A percentile compares a stretch with the other conserved stretches of the same genome.
Evolutionary conservation across 2,329 filamentous ascomycete genomes (phyloP).

Genomic region (Aureobasidium sp.): DNA sequence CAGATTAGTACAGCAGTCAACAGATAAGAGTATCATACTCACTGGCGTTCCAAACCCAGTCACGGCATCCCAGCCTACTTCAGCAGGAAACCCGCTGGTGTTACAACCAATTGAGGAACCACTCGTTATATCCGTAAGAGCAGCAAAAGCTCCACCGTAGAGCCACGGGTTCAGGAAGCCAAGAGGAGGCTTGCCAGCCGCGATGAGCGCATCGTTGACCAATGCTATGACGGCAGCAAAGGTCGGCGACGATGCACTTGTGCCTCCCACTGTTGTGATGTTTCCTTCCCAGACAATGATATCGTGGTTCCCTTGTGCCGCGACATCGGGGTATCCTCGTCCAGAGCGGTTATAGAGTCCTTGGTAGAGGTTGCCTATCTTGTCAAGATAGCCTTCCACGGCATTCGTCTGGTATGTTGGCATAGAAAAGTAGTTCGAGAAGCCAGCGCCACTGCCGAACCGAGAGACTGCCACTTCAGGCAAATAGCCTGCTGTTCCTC

Average conservation of each 20-base stretch:
- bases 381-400: slow-evolving; percentile 32
- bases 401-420: slow-evolving; percentile 32
- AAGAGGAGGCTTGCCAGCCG: slow-evolving; percentile 42
- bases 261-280: slow-evolving; percentile 45
- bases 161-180: slow-evolving; percentile 58
- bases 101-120: slow-evolving; percentile 35
- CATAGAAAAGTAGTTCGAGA: slow-evolving; percentile 28
- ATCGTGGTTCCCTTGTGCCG: slow-evolving; percentile 47
- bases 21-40: background rate
- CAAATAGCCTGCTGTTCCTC: slow-evolving; percentile 35
- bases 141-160: slow-evolving; percentile 43
- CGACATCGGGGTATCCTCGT: slow-evolving; percentile 41
- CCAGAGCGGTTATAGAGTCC: slow-evolving; percentile 39
- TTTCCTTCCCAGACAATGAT: slow-evolving; percentile 37
- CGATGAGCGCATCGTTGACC: slow-evolving; percentile 54
- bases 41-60: slow-evolving; percentile 28
- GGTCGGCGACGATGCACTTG: slow-evolving; percentile 51
- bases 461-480: slow-evolving; percentile 39
- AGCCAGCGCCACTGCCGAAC: slow-evolving; percentile 38
- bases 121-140: slow-evolving; percentile 42
- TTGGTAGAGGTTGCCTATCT: slow-evolving; percentile 33
- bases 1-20: background rate
- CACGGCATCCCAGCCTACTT: slow-evolving; percentile 28
- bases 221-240: slow-evolving; percentile 53
- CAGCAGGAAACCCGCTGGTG: slow-evolving; percentile 28